Conservation (phyloP, 345 rosid species). For the Pistacia atlantica region DNA sequence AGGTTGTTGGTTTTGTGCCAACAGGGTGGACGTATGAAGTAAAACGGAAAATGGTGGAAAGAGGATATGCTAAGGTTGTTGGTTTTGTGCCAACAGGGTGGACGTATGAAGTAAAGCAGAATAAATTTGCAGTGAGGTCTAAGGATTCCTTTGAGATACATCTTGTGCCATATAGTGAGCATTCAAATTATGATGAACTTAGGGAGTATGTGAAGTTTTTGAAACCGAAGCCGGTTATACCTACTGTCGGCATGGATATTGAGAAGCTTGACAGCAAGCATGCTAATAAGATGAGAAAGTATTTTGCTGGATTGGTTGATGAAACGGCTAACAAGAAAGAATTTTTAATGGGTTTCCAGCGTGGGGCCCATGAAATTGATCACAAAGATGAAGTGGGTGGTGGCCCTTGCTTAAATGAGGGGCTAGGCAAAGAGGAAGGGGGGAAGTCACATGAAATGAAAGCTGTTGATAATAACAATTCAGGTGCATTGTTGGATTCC, state of each 20-base stretch:
- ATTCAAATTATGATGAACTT: conserved; percentile 85
- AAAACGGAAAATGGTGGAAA: conserved; percentile 60
- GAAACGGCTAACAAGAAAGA: conserved; percentile 86
- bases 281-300: conserved; percentile 61
- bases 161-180: conserved; percentile 94
- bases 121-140: conserved; percentile 66
- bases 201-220: conserved; percentile 80
- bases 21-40: conserved; percentile 97
- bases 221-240: conserved; percentile 78
- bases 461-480: conserved; percentile 21
- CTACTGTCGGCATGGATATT: conserved; percentile 73
- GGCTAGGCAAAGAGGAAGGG: conserved; percentile 25
- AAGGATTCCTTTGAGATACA: conserved; percentile 80
- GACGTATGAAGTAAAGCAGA: conserved; percentile 83
- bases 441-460: conserved; percentile 25
- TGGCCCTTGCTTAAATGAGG: conserved; percentile 20
- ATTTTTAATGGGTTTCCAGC: conserved; percentile 56
- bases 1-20: conserved; percentile 86
- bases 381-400: conserved; percentile 31
- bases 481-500: conserved; percentile 20
- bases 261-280: conserved; percentile 61
- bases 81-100: conserved; percentile 96
- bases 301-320: conserved; percentile 75
- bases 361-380: conserved; percentile 32
- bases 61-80: conserved; percentile 71